Percentiles rank a stretch among this genome's conserved stretches.
Evolutionary conservation across 441 rosid genomes (phyloP).

Genomic region (Adansonia madagascariensis): DNA sequence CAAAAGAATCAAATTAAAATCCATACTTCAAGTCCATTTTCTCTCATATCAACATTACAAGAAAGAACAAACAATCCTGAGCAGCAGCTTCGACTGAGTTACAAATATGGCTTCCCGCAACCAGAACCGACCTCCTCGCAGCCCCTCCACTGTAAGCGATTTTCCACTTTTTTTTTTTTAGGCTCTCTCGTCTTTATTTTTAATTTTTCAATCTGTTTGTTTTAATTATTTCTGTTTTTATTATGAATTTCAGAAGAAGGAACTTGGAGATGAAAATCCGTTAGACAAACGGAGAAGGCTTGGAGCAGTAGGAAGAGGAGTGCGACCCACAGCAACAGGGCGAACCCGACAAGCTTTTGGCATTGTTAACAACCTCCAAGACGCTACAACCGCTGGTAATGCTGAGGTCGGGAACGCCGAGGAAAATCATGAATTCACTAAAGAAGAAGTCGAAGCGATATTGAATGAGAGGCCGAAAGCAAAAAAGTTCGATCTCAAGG

Average conservation of each 20-base stretch:
- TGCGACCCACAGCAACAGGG: constrained; percentile 42
- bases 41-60: not conserved
- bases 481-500: constrained; percentile 85
- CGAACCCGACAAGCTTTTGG: constrained; percentile 61
- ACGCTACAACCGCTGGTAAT: constrained; percentile 35
- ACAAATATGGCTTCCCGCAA: constrained; percentile 70
- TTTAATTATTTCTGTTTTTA: not conserved
- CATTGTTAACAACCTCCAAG: constrained; percentile 55
- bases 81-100: constrained; percentile 7
- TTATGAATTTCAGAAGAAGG: constrained; percentile 58
- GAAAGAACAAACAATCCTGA: not conserved
- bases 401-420: constrained; percentile 32
- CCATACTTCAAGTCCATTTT: not conserved
- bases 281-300: constrained; percentile 69
- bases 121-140: constrained; percentile 87
- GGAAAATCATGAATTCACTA: constrained; percentile 67
- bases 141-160: constrained; percentile 58
- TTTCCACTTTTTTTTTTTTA: not conserved
- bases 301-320: constrained; percentile 46
- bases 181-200: not conserved
- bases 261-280: constrained; percentile 47
- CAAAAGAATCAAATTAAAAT: not conserved
- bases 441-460: constrained; percentile 79
- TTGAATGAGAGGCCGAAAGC: constrained; percentile 71
- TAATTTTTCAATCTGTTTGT: not conserved